Percentiles rank a stretch among this genome's conserved stretches.
phyloP scores from a whole-genome alignment of 192 early-diverging fungal species.

The Pilaira anomala region DNA sequence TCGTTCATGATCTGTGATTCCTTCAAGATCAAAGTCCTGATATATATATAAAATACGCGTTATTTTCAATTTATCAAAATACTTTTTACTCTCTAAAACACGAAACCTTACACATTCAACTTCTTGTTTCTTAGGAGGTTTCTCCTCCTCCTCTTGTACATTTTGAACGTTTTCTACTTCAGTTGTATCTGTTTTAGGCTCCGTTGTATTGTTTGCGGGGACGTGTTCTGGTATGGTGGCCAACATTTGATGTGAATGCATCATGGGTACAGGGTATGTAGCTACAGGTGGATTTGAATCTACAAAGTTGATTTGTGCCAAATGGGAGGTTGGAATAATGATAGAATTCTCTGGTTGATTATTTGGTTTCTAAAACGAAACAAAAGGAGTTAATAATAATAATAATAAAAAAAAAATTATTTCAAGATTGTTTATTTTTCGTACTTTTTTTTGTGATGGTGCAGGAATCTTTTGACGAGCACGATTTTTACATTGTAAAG shows the following conservation, averaged over 20 bases:
- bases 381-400: too few relatives aligned
- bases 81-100: background rate
- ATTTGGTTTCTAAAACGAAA: too few relatives aligned
- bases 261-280: too few relatives aligned
- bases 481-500: constrained; percentile 61
- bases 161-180: background rate
- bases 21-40: constrained; percentile 39
- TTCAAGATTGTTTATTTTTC: background rate
- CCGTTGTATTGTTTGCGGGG: background rate
- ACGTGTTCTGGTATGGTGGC: background rate
- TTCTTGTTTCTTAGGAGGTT: background rate
- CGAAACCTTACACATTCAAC: background rate
- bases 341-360: too few relatives aligned
- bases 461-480: constrained; percentile 50
- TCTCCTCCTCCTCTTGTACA: background rate
- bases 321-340: too few relatives aligned
- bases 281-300: too few relatives aligned
- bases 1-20: constrained; percentile 49
- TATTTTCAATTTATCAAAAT: background rate
- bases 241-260: background rate
- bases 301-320: too few relatives aligned
- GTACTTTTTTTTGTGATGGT: constrained; percentile 19
- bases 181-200: background rate
- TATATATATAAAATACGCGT: background rate
- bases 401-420: background rate